Evolutionary conservation across 148 eudicot genomes (phyloP).

Genomic region (Rhododendron mucronatum): DNA sequence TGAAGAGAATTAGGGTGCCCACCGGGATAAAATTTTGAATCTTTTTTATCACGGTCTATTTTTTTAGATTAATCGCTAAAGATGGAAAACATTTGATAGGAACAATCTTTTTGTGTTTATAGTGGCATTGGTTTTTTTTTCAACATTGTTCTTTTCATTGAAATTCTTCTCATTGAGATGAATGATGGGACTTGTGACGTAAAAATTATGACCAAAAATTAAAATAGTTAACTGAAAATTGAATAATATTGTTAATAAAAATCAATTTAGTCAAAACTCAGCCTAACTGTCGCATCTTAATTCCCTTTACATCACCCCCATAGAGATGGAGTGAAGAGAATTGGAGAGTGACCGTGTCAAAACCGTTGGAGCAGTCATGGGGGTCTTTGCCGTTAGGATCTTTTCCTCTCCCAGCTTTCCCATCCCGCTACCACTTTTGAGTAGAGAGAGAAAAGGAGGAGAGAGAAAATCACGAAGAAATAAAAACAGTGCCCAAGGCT

Average conservation of each 20-base stretch:
- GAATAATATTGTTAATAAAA: too few relatives aligned
- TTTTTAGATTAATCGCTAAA: too few relatives aligned
- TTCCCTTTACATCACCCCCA: neutral
- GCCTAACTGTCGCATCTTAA: too few relatives aligned
- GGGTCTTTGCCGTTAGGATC: slow-evolving; percentile 10
- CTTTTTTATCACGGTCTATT: too few relatives aligned
- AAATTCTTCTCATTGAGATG: neutral
- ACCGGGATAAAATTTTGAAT: neutral
- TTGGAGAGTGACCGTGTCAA: neutral
- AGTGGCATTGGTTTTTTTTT: too few relatives aligned
- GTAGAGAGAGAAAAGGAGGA: slow-evolving; percentile 3
- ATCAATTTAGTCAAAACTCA: too few relatives aligned
- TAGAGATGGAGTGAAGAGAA: neutral
- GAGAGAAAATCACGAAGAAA: neutral
- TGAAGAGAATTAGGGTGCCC: neutral
- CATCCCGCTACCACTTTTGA: neutral
- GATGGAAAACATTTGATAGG: neutral
- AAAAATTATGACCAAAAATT: too few relatives aligned
- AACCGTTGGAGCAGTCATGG: neutral
- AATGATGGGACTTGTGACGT: neutral
- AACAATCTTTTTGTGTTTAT: neutral
- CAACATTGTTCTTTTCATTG: too few relatives aligned
- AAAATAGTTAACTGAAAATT: neutral
- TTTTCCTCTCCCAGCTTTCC: neutral
- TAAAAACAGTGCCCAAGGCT: neutral